phyloP scores from a whole-genome alignment of 2,329 filamentous ascomycete species.

The Epicoccum sorghinum region DNA sequence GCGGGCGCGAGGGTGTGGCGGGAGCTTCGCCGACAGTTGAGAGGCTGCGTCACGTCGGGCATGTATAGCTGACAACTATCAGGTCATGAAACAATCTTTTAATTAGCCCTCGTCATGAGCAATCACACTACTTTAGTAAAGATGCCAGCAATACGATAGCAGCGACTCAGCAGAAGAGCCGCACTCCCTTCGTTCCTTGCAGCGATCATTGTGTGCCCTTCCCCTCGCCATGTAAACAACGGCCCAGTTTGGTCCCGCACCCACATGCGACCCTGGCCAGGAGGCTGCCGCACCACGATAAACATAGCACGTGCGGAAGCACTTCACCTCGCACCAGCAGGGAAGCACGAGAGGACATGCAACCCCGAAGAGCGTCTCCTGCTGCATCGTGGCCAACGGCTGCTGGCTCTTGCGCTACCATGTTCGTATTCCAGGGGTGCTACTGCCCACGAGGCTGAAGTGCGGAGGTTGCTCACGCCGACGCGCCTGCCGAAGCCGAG shows the following conservation, averaged over 20 bases:
- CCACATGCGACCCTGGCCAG: constrained; percentile 1
- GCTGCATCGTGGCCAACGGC: background rate
- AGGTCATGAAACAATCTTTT: constrained; percentile 18
- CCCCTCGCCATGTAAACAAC: constrained; percentile 11
- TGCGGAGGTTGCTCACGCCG: constrained; percentile 4
- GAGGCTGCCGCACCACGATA: constrained; percentile 3
- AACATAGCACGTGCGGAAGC: constrained; percentile 7
- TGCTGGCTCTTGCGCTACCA: background rate
- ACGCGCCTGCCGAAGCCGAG: constrained; percentile 5
- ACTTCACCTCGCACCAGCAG: background rate
- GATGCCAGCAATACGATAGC: constrained; percentile 2
- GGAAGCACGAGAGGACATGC: background rate
- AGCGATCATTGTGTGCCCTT: constrained; percentile 12
- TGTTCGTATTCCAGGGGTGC: background rate
- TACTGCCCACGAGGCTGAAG: background rate
- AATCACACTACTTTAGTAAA: constrained; percentile 9
- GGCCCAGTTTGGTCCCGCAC: constrained; percentile 5
- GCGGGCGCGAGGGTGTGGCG: constrained; percentile 8
- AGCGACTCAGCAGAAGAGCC: constrained; percentile 1
- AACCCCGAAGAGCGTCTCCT: background rate
- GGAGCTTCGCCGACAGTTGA: constrained; percentile 8
- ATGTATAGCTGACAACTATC: constrained; percentile 10
- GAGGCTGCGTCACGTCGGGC: constrained; percentile 17
- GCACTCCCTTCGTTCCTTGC: constrained; percentile 14
- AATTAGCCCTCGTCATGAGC: constrained; percentile 20